These are phyloP conservation scores for Emiliania huxleyi DNA, from an alignment of 78 protist species.

Conservation along the genomic window DNA sequence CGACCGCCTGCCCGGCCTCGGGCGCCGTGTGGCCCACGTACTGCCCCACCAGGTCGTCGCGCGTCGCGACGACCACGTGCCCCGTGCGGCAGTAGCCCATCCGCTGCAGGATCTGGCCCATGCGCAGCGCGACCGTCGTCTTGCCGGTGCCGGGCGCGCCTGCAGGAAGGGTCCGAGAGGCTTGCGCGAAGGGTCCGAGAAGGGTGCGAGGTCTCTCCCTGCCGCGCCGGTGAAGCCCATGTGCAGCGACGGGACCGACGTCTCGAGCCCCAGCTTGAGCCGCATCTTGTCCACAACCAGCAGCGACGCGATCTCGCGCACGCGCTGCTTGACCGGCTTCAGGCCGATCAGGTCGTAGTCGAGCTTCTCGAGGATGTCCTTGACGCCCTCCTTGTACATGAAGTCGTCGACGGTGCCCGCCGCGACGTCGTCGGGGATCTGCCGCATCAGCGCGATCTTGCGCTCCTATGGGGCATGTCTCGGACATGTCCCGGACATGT, in stretches of 20 bases:
- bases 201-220: too few species aligned
- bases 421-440: neutral
- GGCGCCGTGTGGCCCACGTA: slow-evolving; percentile 33
- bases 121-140: slow-evolving; percentile 26
- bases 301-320: slow-evolving; percentile 25
- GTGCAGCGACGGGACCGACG: slow-evolving; percentile 13
- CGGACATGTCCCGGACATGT: too few species aligned
- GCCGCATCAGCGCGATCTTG: neutral
- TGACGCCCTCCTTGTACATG: slow-evolving; percentile 22
- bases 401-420: slow-evolving; percentile 13
- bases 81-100: slow-evolving; percentile 39
- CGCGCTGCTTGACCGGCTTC: slow-evolving; percentile 1
- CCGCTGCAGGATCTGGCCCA: slow-evolving; percentile 33
- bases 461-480: too few species aligned
- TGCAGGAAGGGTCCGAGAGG: too few species aligned
- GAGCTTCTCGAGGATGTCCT: slow-evolving; percentile 6
- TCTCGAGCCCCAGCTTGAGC: slow-evolving; percentile 28
- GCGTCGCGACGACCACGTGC: slow-evolving; percentile 19
- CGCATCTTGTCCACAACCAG: slow-evolving; percentile 30
- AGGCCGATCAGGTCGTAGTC: slow-evolving; percentile 28
- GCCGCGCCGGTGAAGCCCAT: slow-evolving; percentile 32
- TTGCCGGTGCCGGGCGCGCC: slow-evolving; percentile 40
- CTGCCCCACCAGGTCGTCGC: slow-evolving; percentile 34
- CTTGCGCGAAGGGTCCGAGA: too few species aligned
- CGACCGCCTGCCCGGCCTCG: too few species aligned